phyloP scores from a whole-genome alignment of 1,284 basidiomycete genomes.

The Ceratobasidium sp. region DNA sequence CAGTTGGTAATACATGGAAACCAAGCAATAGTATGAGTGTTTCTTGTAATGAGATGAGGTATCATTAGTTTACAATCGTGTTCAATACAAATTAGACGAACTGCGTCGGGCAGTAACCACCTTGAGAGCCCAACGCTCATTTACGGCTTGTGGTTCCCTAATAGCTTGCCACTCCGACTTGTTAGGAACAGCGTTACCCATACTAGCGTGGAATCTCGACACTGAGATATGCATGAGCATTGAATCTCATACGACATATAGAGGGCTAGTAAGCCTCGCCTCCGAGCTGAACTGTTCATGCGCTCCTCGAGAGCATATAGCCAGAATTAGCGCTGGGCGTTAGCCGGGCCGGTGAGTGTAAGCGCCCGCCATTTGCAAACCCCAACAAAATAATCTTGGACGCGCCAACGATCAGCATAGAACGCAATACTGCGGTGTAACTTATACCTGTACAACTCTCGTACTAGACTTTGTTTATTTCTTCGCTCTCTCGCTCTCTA shows the following conservation, averaged over 20 bases:
- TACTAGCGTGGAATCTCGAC: not conserved
- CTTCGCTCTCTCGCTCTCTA: not conserved
- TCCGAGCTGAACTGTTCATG: not conserved
- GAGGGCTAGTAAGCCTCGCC: not conserved
- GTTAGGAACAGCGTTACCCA: not conserved
- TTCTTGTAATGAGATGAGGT: not conserved
- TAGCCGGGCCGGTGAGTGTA: not conserved
- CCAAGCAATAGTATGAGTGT: not conserved
- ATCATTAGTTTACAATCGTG: not conserved
- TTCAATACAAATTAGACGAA: not conserved
- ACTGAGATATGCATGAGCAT: not conserved
- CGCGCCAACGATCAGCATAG: conserved; percentile 40
- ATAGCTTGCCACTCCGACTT: not conserved
- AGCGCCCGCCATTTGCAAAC: conserved; percentile 12
- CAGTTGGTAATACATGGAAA: not conserved
- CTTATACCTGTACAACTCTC: conserved; percentile 24
- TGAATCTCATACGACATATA: not conserved
- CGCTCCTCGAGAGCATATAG: not conserved
- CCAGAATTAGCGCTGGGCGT: not conserved
- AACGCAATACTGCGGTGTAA: conserved; percentile 1
- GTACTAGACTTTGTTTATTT: conserved; percentile 11
- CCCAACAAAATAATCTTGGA: conserved; percentile 17
- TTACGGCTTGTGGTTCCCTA: not conserved
- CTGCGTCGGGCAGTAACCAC: not conserved
- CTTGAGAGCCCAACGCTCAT: not conserved